Conservation (phyloP, 257 asterid species). For the Haberlea rhodopensis region DNA sequence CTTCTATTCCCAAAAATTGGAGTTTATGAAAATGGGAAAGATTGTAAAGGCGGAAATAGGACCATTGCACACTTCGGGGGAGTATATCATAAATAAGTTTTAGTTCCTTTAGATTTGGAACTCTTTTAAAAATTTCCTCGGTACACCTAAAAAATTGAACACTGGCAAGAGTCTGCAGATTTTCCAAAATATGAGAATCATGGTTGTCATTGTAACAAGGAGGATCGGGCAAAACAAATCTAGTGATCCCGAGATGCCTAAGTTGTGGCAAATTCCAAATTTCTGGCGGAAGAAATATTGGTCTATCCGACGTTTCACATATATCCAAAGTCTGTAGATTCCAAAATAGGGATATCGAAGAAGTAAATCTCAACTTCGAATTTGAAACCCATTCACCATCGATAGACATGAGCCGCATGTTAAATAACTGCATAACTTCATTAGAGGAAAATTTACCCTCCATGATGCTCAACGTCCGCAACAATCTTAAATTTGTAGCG, state of each 20-base stretch:
- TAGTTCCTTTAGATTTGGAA: slow-evolving; percentile 7
- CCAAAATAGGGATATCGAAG: background rate
- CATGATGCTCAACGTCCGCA: background rate
- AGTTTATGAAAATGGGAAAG: slow-evolving; percentile 4
- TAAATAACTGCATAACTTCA: background rate
- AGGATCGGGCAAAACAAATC: too few species aligned
- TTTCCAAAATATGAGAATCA: background rate
- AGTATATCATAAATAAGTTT: background rate
- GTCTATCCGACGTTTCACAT: background rate
- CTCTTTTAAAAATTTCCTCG: background rate
- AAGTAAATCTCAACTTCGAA: background rate
- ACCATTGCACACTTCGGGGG: background rate
- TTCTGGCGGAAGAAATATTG: background rate
- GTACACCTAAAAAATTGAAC: background rate
- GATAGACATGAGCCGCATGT: background rate
- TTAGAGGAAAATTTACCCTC: background rate
- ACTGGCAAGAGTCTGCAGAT: background rate
- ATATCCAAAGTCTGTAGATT: background rate
- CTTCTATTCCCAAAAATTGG: too few species aligned
- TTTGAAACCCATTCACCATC: too few species aligned
- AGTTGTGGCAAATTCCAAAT: slow-evolving; percentile 8
- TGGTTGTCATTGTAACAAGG: background rate
- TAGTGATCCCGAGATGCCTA: background rate
- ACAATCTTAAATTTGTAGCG: background rate
- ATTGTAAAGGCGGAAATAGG: background rate